These are phyloP conservation scores for Pisolithus sp. DNA, from an alignment of 768 basidiomycete species.

Conservation along the genomic window DNA sequence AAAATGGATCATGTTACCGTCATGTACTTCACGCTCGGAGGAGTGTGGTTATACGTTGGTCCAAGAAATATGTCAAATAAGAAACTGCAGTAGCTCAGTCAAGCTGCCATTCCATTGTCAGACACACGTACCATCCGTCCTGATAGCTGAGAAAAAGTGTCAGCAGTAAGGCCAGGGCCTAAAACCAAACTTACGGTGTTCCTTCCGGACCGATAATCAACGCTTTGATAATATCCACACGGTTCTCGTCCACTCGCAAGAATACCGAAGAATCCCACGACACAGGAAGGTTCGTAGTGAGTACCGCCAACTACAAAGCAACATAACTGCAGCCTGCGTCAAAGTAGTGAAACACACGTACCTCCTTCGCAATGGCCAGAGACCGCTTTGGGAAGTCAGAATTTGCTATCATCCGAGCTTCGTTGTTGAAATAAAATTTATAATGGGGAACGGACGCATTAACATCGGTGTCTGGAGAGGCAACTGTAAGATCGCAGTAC, in stretches of 20 bases:
- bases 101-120: neutral
- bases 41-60: slow-evolving; percentile 80
- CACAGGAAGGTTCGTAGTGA: slow-evolving; percentile 91
- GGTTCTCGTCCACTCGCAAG: slow-evolving; percentile 84
- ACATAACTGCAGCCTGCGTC: slow-evolving; percentile 6
- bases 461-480: slow-evolving; percentile 24
- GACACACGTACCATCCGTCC: slow-evolving; percentile 72
- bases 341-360: slow-evolving; percentile 19
- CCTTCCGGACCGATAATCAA: slow-evolving; percentile 89
- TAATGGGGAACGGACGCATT: slow-evolving; percentile 57
- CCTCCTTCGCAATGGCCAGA: slow-evolving; percentile 93
- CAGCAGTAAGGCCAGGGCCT: slow-evolving; percentile 4
- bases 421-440: slow-evolving; percentile 77
- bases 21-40: slow-evolving; percentile 71
- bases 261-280: slow-evolving; percentile 95
- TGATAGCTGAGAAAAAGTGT: slow-evolving; percentile 50
- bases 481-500: slow-evolving; percentile 79
- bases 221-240: slow-evolving; percentile 91
- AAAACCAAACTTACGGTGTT: slow-evolving; percentile 62
- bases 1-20: slow-evolving; percentile 29
- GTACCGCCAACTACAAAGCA: slow-evolving; percentile 70
- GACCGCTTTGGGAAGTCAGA: slow-evolving; percentile 88
- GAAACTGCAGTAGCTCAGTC: slow-evolving; percentile 34
- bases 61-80: slow-evolving; percentile 93
- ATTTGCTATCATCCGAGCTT: slow-evolving; percentile 76